Evolutionary conservation across 1,284 basidiomycete genomes (phyloP), one percentile per base, ranked within the genome.

Genomic region (Boletellus deceptivus): DNA sequence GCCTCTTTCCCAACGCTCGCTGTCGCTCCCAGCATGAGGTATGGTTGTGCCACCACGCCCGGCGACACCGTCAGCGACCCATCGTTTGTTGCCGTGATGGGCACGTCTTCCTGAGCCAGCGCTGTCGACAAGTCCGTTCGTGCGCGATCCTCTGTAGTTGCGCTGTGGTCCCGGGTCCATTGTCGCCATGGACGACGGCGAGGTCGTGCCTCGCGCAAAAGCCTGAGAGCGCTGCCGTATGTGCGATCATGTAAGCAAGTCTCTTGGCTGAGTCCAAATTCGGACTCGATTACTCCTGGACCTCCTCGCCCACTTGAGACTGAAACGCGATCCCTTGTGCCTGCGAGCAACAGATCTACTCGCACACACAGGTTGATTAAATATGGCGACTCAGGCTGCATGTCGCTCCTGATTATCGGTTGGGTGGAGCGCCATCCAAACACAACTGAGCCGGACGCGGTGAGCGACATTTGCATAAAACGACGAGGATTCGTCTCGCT

Each of bases 1-100:
- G 27, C 76, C 77, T 53, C 81, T 72, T 50, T 85, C 84, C 81
- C 84, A 79, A 41, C 77, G 72, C 44, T 81, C 81, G 18, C 63
- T 62, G 54, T 81, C 78, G 31, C 60, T 57, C 24, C 60, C 61
- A 54, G 68, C 58, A 47, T 69, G 64, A 5, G 71, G 69, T 2
- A 70, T 70, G 43, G 56, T 70, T 45, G 64, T 55, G n/a, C 65
- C 59, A 54, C 63, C 70, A 54, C 67, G 60, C 34, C 68, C 63
- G 38, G 66, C 57, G 41, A 64, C 63, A 57, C 55, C 71, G 65
- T 70, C 69, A 4, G 78, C 70, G 11, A 76, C 70, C 83, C 83
- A 83, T 46, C 79, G 77, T 55, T 73, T 81, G 68, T 83, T 83
- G 48, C 74, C 60, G 38, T 70, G 70, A 31, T 64, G 64, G 31